Percentiles rank a stretch among this genome's conserved stretches.
Evolutionary conservation across 2,329 filamentous ascomycete genomes (phyloP).

Genomic region (Colletotrichum sp.): DNA sequence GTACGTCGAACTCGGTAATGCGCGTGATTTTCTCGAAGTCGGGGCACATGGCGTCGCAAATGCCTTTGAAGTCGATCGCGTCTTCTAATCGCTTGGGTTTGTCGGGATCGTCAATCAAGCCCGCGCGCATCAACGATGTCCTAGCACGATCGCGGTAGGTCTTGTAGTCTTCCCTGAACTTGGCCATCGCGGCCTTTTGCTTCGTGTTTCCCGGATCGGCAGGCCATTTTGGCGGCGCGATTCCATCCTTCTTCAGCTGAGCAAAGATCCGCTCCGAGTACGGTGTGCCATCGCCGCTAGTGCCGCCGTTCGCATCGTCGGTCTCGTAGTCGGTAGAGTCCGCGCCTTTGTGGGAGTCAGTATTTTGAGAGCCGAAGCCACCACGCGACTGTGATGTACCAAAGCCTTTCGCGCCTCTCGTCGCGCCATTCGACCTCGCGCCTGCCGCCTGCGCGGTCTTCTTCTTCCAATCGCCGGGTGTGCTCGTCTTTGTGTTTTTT

Average conservation of each 20-base stretch:
- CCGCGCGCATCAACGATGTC: slow-evolving; percentile 61
- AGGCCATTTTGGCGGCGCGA: slow-evolving; percentile 61
- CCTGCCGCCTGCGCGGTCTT: slow-evolving; percentile 15
- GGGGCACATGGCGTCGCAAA: slow-evolving; percentile 74
- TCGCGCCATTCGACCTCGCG: slow-evolving; percentile 12
- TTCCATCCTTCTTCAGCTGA: slow-evolving; percentile 59
- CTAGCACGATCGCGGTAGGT: slow-evolving; percentile 63
- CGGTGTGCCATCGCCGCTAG: slow-evolving; percentile 29
- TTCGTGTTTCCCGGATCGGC: slow-evolving; percentile 57
- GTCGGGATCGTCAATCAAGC: slow-evolving; percentile 69
- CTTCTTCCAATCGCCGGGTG: slow-evolving; percentile 24
- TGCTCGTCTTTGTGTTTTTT: slow-evolving; percentile 25
- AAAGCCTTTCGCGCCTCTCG: slow-evolving; percentile 4
- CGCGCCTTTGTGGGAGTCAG: neutral
- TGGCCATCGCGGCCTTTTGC: slow-evolving; percentile 53
- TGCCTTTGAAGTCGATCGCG: slow-evolving; percentile 71
- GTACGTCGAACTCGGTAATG: slow-evolving; percentile 66
- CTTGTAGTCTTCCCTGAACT: slow-evolving; percentile 61
- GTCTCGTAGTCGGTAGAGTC: slow-evolving; percentile 14
- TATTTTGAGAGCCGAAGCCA: slow-evolving; percentile 10
- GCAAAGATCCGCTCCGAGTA: slow-evolving; percentile 57
- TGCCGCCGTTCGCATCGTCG: slow-evolving; percentile 19
- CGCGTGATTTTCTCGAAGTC: slow-evolving; percentile 69
- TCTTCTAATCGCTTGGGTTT: slow-evolving; percentile 66
- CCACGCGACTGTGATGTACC: slow-evolving; percentile 10